These are phyloP conservation scores for Ambrosia artemisiifolia DNA, from an alignment of 129 eudicot species.

Conservation along the genomic window DNA sequence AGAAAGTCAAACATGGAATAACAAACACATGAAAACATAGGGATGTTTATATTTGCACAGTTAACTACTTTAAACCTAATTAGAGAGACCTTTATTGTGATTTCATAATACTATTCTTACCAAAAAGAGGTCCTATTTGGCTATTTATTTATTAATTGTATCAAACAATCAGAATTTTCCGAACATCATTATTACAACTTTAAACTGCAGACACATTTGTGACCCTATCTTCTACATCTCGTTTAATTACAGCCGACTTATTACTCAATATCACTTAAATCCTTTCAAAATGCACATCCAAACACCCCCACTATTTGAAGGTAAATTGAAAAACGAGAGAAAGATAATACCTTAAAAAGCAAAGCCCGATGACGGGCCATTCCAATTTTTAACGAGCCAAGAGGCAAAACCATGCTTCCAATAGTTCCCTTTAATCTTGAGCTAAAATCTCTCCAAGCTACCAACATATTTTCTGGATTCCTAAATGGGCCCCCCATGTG, in stretches of 20 bases:
- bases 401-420: slow-evolving; percentile 93
- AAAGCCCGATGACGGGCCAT: slow-evolving; percentile 92
- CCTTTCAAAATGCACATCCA: slow-evolving; percentile 3
- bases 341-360: slow-evolving; percentile 70
- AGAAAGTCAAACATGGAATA: no score
- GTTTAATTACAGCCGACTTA: background rate
- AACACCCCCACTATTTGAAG: background rate
- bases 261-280: background rate
- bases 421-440: slow-evolving; percentile 47
- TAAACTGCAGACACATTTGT: background rate
- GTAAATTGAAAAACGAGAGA: background rate
- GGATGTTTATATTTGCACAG: no score
- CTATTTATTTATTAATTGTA: background rate
- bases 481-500: slow-evolving; percentile 93
- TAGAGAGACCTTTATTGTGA: no score
- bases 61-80: no score
- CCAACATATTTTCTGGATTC: slow-evolving; percentile 73
- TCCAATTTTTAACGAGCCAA: slow-evolving; percentile 80
- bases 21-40: no score
- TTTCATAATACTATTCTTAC: no score
- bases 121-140: background rate
- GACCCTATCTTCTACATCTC: background rate
- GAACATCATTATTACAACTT: background rate
- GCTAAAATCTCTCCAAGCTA: slow-evolving; percentile 76
- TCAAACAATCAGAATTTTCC: background rate